Evolutionary conservation across 1,139 yeast genomes (phyloP), one percentile per base, ranked within the genome.

Genomic region (Pichia kudriavzevii): DNA sequence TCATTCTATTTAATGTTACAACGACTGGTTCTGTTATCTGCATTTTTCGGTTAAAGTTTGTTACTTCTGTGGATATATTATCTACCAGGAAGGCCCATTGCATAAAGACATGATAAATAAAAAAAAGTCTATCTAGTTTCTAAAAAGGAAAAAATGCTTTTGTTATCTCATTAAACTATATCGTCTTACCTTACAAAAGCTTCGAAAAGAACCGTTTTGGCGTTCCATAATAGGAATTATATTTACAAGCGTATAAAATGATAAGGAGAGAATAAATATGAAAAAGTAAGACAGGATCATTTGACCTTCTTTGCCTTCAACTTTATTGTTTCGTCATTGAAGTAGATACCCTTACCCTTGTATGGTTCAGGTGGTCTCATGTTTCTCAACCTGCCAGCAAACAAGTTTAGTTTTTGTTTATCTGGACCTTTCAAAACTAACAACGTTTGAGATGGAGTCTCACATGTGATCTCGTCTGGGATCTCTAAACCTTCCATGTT

Each of bases 321-420:
- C 58, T 76, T 80, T 58, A 91, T 80, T 35, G 94, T 87, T 63
- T 91, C 97, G 53, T 78, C 81, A 59, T 88, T 84, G 36, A 93
- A 81, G 56, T 81, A 93, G 37, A 93, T 82, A 53, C 99, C 99
- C 61, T 93, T 93, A 56, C 98, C 98, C 63, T 93, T 93, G 61
- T 93, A 93, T 26, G 97, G 96, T 63, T 93, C 99, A 26, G 99
- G 99, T 43, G 94, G 94, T 59, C 85, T 83, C 66, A 75, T 75
- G 50, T 75, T 76, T 59, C 98, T 78, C 47, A 93, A 71, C 39
- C 76, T 73, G 15, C 95, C 95, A 14, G 98, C 98, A 59, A 85
- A 83, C 41, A 80, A 69, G 53, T 78, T 81, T 27, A 93, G 91
- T 54, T 79, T 79, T 59, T 88, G 95, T 60, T 84, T 83, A 61